Evolutionary conservation across 148 eudicot genomes (phyloP).

Genomic region (Euryodendron excelsum): DNA sequence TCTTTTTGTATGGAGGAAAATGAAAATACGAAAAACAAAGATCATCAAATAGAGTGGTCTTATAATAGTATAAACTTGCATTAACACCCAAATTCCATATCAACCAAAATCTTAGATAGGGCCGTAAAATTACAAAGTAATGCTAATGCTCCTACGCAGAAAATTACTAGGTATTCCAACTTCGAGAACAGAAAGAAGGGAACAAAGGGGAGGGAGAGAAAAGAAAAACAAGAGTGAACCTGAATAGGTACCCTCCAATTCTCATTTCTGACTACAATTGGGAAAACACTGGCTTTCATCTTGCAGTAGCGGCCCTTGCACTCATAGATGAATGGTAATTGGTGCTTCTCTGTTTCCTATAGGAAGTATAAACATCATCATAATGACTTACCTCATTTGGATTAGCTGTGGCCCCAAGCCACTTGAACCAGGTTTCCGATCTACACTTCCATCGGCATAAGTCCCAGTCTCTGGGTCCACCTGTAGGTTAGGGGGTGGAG

Average conservation of each 20-base stretch:
- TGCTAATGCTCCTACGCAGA: not conserved
- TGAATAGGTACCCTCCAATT: not conserved
- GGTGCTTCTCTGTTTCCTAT: constrained; percentile 82
- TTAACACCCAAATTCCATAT: not conserved
- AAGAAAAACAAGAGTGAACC: not conserved
- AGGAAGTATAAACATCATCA: constrained; percentile 88
- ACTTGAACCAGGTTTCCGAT: constrained; percentile 52
- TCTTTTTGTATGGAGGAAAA: no score
- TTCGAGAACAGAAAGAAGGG: not conserved
- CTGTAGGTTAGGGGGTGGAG: constrained; percentile 82
- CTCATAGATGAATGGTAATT: constrained; percentile 85
- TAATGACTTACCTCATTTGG: constrained; percentile 83
- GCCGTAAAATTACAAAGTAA: not conserved
- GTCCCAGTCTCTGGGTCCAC: constrained; percentile 56
- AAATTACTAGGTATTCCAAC: not conserved
- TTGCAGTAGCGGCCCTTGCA: constrained; percentile 68
- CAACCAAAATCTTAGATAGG: not conserved
- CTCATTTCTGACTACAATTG: not conserved
- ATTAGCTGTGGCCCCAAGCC: constrained; percentile 73
- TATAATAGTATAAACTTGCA: no score
- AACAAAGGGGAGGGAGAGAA: not conserved
- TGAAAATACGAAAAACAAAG: no score
- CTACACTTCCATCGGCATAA: constrained; percentile 52
- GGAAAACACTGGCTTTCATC: constrained; percentile 16
- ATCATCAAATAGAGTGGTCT: no score